A percentile compares a stretch with the other conserved stretches of the same genome.
Evolutionary conservation across 1,139 yeast species (phyloP).

Genomic region (Meyerozyma carpophila): DNA sequence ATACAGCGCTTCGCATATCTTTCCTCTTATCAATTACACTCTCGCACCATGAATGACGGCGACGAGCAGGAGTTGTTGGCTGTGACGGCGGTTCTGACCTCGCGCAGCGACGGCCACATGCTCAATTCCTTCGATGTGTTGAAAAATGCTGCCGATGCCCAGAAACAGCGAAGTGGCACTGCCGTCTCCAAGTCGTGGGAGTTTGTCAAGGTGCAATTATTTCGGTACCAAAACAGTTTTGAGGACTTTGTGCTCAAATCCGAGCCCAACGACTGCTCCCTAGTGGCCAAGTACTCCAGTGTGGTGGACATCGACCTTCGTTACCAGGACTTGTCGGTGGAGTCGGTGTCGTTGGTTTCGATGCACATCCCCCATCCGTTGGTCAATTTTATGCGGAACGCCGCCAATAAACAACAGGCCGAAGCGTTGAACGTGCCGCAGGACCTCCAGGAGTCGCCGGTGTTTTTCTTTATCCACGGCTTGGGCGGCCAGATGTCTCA

Average conservation of each 20-base stretch:
- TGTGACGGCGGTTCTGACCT: neutral
- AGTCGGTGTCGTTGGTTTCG: conserved; percentile 33
- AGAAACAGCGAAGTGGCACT: conserved; percentile 15
- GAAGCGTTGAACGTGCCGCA: conserved; percentile 21
- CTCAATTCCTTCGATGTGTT: neutral
- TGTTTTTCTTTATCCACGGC: conserved; percentile 63
- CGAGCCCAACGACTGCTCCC: conserved; percentile 54
- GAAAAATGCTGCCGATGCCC: neutral
- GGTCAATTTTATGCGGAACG: conserved; percentile 41
- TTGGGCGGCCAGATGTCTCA: conserved; percentile 75
- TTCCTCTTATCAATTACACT: neutral
- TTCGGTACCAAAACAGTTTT: conserved; percentile 23
- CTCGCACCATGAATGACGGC: neutral
- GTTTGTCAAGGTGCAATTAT: conserved; percentile 20
- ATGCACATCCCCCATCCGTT: conserved; percentile 54
- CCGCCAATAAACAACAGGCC: conserved; percentile 17
- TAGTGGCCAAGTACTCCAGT: conserved; percentile 43
- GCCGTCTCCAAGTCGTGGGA: conserved; percentile 18
- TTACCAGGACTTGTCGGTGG: conserved; percentile 21
- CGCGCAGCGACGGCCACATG: neutral
- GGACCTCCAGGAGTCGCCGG: conserved; percentile 48
- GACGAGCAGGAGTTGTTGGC: neutral
- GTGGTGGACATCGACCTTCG: conserved; percentile 32
- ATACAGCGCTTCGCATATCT: neutral
- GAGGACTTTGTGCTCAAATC: conserved; percentile 34